Evolutionary conservation across 2,329 filamentous ascomycete species (phyloP).

Genomic region (Diplodia seriata): DNA sequence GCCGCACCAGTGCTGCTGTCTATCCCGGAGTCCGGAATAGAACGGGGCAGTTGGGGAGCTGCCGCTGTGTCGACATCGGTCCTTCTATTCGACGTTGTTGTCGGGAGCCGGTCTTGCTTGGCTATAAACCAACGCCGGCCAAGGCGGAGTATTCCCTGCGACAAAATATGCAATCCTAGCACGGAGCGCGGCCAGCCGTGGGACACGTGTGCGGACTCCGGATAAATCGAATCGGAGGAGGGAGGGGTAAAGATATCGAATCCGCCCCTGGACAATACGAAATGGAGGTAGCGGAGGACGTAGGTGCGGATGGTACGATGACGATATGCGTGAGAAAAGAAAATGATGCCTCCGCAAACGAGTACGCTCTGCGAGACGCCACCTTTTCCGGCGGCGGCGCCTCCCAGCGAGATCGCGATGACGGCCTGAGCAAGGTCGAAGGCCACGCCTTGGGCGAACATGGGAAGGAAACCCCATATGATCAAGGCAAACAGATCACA

Average conservation of each 20-base stretch:
- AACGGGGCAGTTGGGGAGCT: conserved; percentile 46
- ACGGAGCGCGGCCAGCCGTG: conserved; percentile 73
- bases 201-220: conserved; percentile 54
- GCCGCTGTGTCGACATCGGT: conserved; percentile 67
- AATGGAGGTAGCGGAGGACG: conserved; percentile 57
- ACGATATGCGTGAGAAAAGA: conserved; percentile 50
- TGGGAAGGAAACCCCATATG: conserved; percentile 87
- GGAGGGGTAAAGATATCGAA: conserved; percentile 50
- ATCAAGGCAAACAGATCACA: conserved; percentile 84
- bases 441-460: conserved; percentile 84
- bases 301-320: conserved; percentile 30
- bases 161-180: conserved; percentile 76
- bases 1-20: conserved; percentile 44
- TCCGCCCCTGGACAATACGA: conserved; percentile 49
- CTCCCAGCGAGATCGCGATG: conserved; percentile 88
- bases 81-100: conserved; percentile 46
- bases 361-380: conserved; percentile 75
- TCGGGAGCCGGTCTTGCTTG: conserved; percentile 30
- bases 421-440: conserved; percentile 91
- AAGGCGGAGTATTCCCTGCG: conserved; percentile 74
- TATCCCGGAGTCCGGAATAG: conserved; percentile 46
- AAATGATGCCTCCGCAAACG: conserved; percentile 73
- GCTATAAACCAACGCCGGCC: conserved; percentile 56
- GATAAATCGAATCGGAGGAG: conserved; percentile 44
- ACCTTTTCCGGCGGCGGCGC: conserved; percentile 73